A percentile compares a stretch with the other conserved stretches of the same genome.
phyloP scores from a whole-genome alignment of 2,329 filamentous ascomycete genomes.

The Hymenoscyphus linearis region DNA sequence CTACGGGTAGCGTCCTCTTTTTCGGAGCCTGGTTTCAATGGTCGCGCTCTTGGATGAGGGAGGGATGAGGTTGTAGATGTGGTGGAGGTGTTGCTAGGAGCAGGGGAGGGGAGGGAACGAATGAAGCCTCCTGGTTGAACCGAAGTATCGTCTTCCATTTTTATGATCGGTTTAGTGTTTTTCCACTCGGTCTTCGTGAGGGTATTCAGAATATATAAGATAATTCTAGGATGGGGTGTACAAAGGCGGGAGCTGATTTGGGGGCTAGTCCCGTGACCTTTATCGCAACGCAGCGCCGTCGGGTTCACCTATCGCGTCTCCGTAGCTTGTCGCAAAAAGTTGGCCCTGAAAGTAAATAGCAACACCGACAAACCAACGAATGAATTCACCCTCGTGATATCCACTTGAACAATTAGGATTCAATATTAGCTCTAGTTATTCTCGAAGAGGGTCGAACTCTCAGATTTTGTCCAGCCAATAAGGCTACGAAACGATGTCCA shows the following conservation, averaged over 20 bases:
- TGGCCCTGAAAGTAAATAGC: background rate
- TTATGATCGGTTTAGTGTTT: background rate
- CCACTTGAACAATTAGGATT: background rate
- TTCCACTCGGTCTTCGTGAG: background rate
- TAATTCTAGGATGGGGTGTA: background rate
- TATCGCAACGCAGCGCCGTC: background rate
- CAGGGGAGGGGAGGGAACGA: conserved; percentile 46
- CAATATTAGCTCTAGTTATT: background rate
- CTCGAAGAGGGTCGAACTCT: background rate
- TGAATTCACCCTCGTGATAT: background rate
- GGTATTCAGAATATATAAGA: background rate
- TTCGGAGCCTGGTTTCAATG: conserved; percentile 49
- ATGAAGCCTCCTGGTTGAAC: conserved; percentile 45
- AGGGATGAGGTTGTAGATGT: conserved; percentile 35
- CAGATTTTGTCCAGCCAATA: background rate
- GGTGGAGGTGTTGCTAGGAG: conserved; percentile 45
- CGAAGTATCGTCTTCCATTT: conserved; percentile 12
- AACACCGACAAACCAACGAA: background rate
- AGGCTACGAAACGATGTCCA: conserved; percentile 19
- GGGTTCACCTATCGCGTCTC: no score
- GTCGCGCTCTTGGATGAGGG: conserved; percentile 49
- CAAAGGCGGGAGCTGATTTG: background rate
- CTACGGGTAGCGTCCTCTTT: conserved; percentile 56
- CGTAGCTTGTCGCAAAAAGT: background rate
- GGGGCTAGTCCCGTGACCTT: background rate